These are phyloP conservation scores for Moelleriella libera DNA, from an alignment of 2,329 filamentous ascomycete genomes.

Conservation along the genomic window DNA sequence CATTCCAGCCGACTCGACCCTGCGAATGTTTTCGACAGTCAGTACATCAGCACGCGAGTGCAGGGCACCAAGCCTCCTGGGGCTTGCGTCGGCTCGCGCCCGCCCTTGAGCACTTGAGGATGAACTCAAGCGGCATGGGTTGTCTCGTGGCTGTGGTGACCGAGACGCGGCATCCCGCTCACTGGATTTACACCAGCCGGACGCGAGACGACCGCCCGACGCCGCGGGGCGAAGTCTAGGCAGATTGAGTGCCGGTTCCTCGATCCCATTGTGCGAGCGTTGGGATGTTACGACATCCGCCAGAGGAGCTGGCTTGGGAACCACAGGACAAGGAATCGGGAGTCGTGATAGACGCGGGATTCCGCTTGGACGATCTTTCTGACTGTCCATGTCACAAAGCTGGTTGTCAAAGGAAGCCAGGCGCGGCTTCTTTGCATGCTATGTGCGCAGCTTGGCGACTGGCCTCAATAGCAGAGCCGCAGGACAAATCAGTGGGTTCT, in stretches of 20 bases:
- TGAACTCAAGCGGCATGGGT: background rate
- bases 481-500: no score
- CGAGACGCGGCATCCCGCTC: constrained; percentile 6
- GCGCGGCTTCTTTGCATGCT: no score
- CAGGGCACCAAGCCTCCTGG: no score
- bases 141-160: constrained; percentile 8
- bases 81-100: no score
- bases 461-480: no score
- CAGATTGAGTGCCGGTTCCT: constrained; percentile 18
- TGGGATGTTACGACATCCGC: constrained; percentile 10
- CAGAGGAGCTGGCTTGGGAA: constrained; percentile 15
- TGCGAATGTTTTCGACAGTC: no score
- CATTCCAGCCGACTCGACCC: no score
- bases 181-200: constrained; percentile 9
- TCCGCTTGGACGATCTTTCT: constrained; percentile 20
- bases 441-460: no score
- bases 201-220: constrained; percentile 23
- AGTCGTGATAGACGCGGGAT: constrained; percentile 24
- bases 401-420: background rate
- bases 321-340: constrained; percentile 18
- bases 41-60: no score
- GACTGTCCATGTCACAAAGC: constrained; percentile 14
- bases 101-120: no score
- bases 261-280: constrained; percentile 3
- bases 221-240: constrained; percentile 25